A percentile compares a stretch with the other conserved stretches of the same genome.
These are phyloP conservation scores for Kewa caespitosa DNA, from an alignment of 179 eudicot genomes.

Conservation along the genomic window DNA sequence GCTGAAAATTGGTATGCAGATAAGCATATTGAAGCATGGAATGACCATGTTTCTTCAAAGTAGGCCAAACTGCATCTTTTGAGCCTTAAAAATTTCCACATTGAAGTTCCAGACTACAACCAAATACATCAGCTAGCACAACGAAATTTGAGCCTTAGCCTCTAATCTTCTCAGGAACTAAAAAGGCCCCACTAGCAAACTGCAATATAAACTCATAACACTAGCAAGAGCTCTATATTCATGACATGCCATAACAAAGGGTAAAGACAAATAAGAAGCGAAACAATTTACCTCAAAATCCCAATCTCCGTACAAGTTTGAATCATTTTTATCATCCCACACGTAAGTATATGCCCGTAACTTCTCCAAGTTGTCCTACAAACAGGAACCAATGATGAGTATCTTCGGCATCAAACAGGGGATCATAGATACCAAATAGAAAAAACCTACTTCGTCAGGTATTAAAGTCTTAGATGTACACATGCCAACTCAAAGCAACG, in stretches of 20 bases:
- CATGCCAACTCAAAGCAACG: neutral
- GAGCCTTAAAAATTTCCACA: too few species aligned
- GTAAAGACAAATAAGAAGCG: neutral
- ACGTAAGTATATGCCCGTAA: slow-evolving; percentile 63
- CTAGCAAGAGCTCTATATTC: neutral
- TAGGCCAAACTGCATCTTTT: too few species aligned
- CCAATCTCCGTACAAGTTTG: slow-evolving; percentile 79
- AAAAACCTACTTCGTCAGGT: neutral
- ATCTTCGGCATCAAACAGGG: neutral
- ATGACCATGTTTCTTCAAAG: too few species aligned
- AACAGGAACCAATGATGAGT: slow-evolving; percentile 15
- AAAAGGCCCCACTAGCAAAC: neutral
- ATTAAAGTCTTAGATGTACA: neutral
- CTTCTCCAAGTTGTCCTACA: slow-evolving; percentile 63
- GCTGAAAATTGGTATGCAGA: too few species aligned
- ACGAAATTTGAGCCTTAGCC: neutral
- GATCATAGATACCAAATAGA: neutral
- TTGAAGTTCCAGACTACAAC: neutral
- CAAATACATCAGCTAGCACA: neutral
- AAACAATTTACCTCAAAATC: slow-evolving; percentile 62
- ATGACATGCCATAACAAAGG: neutral
- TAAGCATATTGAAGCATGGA: too few species aligned
- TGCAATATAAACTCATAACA: neutral
- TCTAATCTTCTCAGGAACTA: neutral
- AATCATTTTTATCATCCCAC: slow-evolving; percentile 67